Percentiles rank a stretch among this genome's conserved stretches.
These are phyloP conservation scores for Exsudoporus frostii DNA, from an alignment of 768 basidiomycete genomes.

Conservation along the genomic window DNA sequence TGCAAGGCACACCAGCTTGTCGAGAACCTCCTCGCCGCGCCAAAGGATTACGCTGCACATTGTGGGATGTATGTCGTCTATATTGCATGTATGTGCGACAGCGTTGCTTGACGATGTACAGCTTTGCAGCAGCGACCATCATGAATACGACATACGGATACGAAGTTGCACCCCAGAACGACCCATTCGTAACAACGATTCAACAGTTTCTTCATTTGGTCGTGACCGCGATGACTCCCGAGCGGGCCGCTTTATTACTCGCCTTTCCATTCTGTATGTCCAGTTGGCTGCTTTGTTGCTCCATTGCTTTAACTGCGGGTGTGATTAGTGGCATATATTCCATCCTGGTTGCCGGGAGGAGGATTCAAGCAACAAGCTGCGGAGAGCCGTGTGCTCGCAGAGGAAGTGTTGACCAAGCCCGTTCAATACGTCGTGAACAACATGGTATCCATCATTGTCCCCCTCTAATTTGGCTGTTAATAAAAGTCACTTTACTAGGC, in stretches of 20 bases:
- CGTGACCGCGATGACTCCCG: constrained; percentile 12
- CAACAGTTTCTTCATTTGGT: constrained; percentile 13
- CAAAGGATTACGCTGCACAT: constrained; percentile 19
- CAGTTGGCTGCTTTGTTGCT: not conserved
- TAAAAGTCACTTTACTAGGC: constrained; percentile 2
- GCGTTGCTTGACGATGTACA: constrained; percentile 1
- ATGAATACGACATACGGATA: constrained; percentile 29
- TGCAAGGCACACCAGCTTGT: constrained; percentile 22
- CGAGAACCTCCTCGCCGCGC: constrained; percentile 18
- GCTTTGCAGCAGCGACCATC: constrained; percentile 21
- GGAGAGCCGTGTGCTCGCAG: constrained; percentile 19
- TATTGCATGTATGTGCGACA: not conserved
- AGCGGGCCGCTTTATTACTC: constrained; percentile 19
- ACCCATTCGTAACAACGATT: constrained; percentile 25
- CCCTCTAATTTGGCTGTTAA: not conserved
- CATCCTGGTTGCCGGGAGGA: constrained; percentile 35
- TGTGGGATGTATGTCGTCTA: constrained; percentile 22
- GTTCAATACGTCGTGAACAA: constrained; percentile 20
- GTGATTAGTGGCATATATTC: constrained; percentile 26
- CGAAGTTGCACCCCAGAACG: constrained; percentile 20
- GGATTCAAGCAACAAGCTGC: constrained; percentile 18
- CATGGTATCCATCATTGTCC: constrained; percentile 15
- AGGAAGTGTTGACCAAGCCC: constrained; percentile 20
- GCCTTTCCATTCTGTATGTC: constrained; percentile 29
- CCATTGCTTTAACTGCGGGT: not conserved